A percentile compares a stretch with the other conserved stretches of the same genome.
These are phyloP conservation scores for Monosporozyma servazzii DNA, from an alignment of 805 yeast genomes.

Conservation along the genomic window DNA sequence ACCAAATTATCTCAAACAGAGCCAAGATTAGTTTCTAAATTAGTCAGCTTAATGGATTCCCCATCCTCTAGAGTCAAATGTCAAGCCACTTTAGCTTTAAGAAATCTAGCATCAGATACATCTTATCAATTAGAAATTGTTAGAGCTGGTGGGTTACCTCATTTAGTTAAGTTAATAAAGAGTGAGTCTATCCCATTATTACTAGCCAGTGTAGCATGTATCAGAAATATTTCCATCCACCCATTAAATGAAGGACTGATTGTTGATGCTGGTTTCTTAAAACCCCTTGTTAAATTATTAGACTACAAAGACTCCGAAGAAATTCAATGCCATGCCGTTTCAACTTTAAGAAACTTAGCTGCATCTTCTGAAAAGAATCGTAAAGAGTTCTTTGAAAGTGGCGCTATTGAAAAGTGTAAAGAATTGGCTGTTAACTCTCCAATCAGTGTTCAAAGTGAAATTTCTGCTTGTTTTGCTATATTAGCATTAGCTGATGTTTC, in stretches of 20 bases:
- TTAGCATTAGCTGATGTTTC: conserved; percentile 93
- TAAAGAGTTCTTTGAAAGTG: conserved; percentile 84
- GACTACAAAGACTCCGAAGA: conserved; percentile 86
- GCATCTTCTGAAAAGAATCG: conserved; percentile 92
- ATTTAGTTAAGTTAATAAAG: conserved; percentile 80
- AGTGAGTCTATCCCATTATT: conserved; percentile 86
- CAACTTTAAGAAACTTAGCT: conserved; percentile 90
- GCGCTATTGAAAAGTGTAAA: conserved; percentile 89
- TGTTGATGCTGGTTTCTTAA: conserved; percentile 92
- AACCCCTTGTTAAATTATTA: conserved; percentile 78
- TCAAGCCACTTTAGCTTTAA: conserved; percentile 92
- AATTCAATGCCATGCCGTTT: conserved; percentile 96
- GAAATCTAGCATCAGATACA: conserved; percentile 93
- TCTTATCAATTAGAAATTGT: conserved; percentile 94
- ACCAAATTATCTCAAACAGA: conserved; percentile 83
- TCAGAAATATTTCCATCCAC: conserved; percentile 92
- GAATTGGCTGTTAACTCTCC: conserved; percentile 79
- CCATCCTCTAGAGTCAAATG: conserved; percentile 93
- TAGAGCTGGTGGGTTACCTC: conserved; percentile 90
- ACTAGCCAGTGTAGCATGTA: conserved; percentile 95
- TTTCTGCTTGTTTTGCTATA: conserved; percentile 94
- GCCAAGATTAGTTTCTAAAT: conserved; percentile 79
- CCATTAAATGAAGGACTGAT: conserved; percentile 93
- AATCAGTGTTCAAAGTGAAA: conserved; percentile 90
- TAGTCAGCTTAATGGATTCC: conserved; percentile 87